Percentiles rank a stretch among this genome's conserved stretches.
Conservation (phyloP, 192 early-diverging fungal species). For the Gamsiella multidivaricata region DNA sequence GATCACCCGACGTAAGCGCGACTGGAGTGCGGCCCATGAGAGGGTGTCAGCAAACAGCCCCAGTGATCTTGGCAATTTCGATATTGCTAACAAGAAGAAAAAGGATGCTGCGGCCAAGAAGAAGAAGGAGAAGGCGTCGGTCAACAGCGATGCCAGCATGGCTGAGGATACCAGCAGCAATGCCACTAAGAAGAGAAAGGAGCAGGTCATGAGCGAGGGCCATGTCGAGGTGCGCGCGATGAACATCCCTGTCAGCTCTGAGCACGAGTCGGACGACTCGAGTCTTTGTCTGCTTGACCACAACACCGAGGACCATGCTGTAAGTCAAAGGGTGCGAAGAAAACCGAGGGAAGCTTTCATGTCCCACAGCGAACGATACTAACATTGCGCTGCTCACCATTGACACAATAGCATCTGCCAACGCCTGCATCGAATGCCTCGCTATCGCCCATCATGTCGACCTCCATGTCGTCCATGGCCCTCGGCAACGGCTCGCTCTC, state of each 20-base stretch:
- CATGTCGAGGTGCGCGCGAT: constrained; percentile 36
- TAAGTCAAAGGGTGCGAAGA: neutral
- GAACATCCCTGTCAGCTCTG: constrained; percentile 44
- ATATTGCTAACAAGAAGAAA: neutral
- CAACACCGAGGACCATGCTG: neutral
- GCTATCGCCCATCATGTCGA: constrained; percentile 20
- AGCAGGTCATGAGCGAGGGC: neutral
- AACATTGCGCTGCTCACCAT: neutral
- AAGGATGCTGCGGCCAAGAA: neutral
- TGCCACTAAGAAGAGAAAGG: neutral
- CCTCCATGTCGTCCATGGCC: neutral
- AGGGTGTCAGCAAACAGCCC: constrained; percentile 6
- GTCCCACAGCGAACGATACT: neutral
- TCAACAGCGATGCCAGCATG: neutral
- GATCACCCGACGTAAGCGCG: constrained; percentile 62
- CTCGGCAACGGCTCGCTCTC: constrained; percentile 29
- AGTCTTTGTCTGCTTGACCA: constrained; percentile 18
- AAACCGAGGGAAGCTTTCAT: too few species aligned
- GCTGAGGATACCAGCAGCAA: neutral
- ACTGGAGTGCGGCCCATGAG: constrained; percentile 37
- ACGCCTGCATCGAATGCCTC: constrained; percentile 34
- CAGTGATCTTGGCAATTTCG: neutral
- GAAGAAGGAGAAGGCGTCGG: too few species aligned
- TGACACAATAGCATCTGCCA: constrained; percentile 6
- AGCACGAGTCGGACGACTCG: constrained; percentile 27